Conservation (phyloP, 352 stramenopile genomes). For the Phytophthora citrophthora region DNA sequence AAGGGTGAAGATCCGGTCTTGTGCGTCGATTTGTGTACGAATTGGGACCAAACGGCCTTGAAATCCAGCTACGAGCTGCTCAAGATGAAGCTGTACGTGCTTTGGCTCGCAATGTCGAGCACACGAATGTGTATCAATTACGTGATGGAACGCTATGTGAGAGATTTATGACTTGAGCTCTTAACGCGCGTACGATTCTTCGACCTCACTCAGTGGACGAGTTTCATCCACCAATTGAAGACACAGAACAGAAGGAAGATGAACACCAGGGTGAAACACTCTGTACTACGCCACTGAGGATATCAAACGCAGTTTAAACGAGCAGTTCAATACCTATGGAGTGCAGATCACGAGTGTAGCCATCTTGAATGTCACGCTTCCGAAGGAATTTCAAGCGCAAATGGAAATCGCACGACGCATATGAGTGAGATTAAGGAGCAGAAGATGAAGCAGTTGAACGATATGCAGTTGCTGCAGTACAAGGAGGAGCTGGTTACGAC, state of each 20-base stretch:
- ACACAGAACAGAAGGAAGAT: constrained; percentile 6
- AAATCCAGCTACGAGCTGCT: constrained; percentile 77
- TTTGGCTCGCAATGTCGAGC: constrained; percentile 68
- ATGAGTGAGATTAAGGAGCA: constrained; percentile 72
- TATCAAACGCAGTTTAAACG: constrained; percentile 71
- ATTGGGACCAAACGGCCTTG: constrained; percentile 71
- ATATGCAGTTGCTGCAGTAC: constrained; percentile 49
- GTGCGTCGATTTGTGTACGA: constrained; percentile 89
- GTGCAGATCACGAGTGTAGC: constrained; percentile 73
- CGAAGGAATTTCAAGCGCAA: constrained; percentile 58
- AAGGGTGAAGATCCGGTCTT: constrained; percentile 79
- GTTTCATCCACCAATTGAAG: constrained; percentile 12
- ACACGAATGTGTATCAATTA: constrained; percentile 85
- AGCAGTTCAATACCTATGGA: constrained; percentile 69
- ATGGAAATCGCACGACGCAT: constrained; percentile 74
- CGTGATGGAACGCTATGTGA: constrained; percentile 66
- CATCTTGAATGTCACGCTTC: constrained; percentile 71
- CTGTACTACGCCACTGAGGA: constrained; percentile 66
- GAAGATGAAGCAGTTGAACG: constrained; percentile 80
- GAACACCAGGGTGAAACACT: constrained; percentile 12
- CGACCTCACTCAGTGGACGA: constrained; percentile 14
- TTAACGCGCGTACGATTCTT: constrained; percentile 24
- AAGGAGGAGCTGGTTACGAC: constrained; percentile 52
- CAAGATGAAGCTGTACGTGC: constrained; percentile 71
- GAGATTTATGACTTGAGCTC: constrained; percentile 52